phyloP scores from a whole-genome alignment of 169 alveolate genomes.

The Cyclospora cayetanensis region DNA sequence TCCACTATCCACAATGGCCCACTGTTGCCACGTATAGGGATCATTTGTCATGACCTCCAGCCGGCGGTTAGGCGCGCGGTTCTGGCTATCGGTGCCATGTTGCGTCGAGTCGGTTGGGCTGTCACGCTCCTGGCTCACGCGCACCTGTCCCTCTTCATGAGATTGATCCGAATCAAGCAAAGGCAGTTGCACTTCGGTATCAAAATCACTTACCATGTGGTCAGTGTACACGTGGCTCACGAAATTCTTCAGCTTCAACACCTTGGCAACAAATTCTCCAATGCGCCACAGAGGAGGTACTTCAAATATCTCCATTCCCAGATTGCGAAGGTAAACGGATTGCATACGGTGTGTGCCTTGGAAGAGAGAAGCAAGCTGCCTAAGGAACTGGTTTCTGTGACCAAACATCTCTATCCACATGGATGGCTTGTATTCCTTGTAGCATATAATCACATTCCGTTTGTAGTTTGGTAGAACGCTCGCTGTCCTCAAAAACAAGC shows the following conservation, averaged over 20 bases:
- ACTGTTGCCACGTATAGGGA: conserved; percentile 72
- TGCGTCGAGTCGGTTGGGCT: neutral
- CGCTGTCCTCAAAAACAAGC: conserved; percentile 67
- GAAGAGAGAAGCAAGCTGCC: conserved; percentile 64
- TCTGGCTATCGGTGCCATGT: neutral
- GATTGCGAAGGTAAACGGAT: conserved; percentile 73
- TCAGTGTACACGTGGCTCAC: conserved; percentile 72
- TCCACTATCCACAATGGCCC: conserved; percentile 72
- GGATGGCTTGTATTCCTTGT: conserved; percentile 70
- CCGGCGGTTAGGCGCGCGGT: conserved; percentile 32
- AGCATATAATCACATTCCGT: conserved; percentile 72
- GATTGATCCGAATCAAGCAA: neutral
- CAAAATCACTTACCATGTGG: conserved; percentile 68
- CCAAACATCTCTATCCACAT: conserved; percentile 71
- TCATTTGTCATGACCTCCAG: conserved; percentile 73
- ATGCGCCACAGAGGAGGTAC: conserved; percentile 73
- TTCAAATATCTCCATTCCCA: conserved; percentile 76
- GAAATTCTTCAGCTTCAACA: conserved; percentile 58
- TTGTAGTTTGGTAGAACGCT: conserved; percentile 58
- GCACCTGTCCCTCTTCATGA: neutral
- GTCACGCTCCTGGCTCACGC: neutral
- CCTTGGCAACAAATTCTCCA: conserved; percentile 64
- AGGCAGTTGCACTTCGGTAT: conserved; percentile 5
- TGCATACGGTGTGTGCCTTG: conserved; percentile 69
- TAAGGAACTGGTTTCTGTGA: conserved; percentile 68